Evolutionary conservation across 2,329 filamentous ascomycete genomes (phyloP).

Genomic region (Pseudogymnoascus sp.): DNA sequence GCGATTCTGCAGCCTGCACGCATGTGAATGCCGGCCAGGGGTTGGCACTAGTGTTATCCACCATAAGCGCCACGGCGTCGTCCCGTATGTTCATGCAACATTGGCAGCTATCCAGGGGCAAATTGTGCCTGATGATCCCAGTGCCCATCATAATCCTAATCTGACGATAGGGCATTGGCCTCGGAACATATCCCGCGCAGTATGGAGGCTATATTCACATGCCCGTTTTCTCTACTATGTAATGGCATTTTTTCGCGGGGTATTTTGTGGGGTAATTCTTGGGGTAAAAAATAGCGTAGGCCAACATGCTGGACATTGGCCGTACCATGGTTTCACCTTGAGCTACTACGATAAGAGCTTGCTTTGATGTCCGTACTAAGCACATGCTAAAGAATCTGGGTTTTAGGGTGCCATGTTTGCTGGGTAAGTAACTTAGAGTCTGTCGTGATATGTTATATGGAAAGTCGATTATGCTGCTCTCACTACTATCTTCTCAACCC

Average conservation of each 20-base stretch:
- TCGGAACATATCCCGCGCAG: too few species aligned
- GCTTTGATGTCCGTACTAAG: not conserved
- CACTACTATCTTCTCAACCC: not conserved
- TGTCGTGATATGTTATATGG: not conserved
- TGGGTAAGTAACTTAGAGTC: not conserved
- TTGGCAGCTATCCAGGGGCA: too few species aligned
- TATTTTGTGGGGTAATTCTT: not conserved
- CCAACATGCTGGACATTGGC: too few species aligned
- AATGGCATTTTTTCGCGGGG: too few species aligned
- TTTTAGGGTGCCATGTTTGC: not conserved
- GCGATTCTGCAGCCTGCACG: not conserved
- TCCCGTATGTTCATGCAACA: too few species aligned
- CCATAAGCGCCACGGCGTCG: too few species aligned
- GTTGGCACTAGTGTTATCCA: not conserved
- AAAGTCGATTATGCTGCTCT: not conserved
- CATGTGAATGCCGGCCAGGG: not conserved
- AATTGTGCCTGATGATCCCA: too few species aligned
- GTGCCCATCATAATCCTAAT: too few species aligned
- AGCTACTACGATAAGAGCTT: not conserved
- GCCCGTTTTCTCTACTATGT: not conserved
- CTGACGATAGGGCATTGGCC: too few species aligned
- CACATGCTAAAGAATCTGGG: not conserved
- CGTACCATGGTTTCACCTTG: not conserved
- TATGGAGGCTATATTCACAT: not conserved
- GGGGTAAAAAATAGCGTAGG: not conserved